Evolutionary conservation across 1,284 basidiomycete species (phyloP).

Genomic region (Irpex lacteus): DNA sequence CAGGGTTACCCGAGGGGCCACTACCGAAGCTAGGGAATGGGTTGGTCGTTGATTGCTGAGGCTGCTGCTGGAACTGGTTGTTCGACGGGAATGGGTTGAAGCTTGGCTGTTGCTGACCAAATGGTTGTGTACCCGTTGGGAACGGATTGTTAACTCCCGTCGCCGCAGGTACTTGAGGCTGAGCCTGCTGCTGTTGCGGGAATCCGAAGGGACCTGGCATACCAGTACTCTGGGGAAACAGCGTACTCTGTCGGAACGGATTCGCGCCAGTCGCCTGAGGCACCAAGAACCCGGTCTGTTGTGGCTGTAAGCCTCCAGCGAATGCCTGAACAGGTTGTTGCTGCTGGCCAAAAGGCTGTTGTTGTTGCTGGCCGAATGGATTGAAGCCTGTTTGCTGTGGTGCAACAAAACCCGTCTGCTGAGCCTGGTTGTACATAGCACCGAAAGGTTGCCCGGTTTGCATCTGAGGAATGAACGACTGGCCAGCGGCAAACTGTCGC

Average conservation of each 20-base stretch:
- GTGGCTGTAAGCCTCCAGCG: slow-evolving; percentile 49
- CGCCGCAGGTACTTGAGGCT: slow-evolving; percentile 15
- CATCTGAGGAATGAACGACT: slow-evolving; percentile 38
- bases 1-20: slow-evolving; percentile 10
- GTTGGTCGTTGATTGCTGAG: slow-evolving; percentile 17
- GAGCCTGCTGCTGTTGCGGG: slow-evolving; percentile 15
- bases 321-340: slow-evolving; percentile 39
- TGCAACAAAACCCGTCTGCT: slow-evolving; percentile 31
- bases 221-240: slow-evolving; percentile 54
- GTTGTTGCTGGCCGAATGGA: slow-evolving; percentile 24
- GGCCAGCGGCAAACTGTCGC: slow-evolving; percentile 60
- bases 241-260: slow-evolving; percentile 64
- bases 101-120: slow-evolving; percentile 11
- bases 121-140: slow-evolving; percentile 18
- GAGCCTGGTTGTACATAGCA: slow-evolving; percentile 38
- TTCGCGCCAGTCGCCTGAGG: slow-evolving; percentile 74
- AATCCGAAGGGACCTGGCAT: slow-evolving; percentile 32
- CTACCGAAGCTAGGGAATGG: slow-evolving; percentile 17
- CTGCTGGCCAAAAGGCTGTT: no score
- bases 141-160: slow-evolving; percentile 27
- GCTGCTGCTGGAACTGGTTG: slow-evolving; percentile 12
- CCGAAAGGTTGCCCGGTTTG: slow-evolving; percentile 44
- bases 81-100: slow-evolving; percentile 15
- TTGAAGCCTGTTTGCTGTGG: slow-evolving; percentile 19
- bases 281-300: slow-evolving; percentile 42